A percentile compares a stretch with the other conserved stretches of the same genome.
phyloP scores from a whole-genome alignment of 352 stramenopile genomes.

The Blastocystis sp. region DNA sequence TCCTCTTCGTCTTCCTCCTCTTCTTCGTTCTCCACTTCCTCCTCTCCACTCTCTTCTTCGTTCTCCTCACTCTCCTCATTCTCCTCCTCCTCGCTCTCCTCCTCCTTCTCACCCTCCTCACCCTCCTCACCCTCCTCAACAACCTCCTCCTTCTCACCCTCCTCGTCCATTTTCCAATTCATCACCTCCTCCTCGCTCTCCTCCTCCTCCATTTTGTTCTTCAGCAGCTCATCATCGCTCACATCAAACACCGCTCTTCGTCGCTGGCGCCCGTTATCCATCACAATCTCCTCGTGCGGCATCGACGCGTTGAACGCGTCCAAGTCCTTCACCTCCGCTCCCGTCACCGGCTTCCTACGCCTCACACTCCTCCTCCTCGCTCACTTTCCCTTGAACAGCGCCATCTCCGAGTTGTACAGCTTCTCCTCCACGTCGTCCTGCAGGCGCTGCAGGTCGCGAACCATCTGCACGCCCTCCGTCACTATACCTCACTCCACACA shows the following conservation, averaged over 20 bases:
- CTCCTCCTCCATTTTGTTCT: conserved; percentile 80
- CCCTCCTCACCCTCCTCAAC: conserved; percentile 74
- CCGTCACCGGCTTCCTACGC: conserved; percentile 16
- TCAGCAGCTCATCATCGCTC: conserved; percentile 81
- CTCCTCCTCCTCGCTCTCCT: conserved; percentile 77
- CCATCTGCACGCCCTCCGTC: conserved; percentile 74
- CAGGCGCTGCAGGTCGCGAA: conserved; percentile 86
- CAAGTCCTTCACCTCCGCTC: conserved; percentile 71
- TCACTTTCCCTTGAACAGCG: conserved; percentile 90
- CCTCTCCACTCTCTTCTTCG: conserved; percentile 77
- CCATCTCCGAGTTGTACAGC: conserved; percentile 88
- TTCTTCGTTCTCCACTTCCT: conserved; percentile 66
- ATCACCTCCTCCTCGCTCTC: conserved; percentile 81
- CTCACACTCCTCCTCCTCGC: conserved; percentile 76
- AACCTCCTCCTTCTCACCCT: conserved; percentile 74
- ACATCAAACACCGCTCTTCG: conserved; percentile 54
- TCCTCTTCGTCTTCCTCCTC: conserved; percentile 44
- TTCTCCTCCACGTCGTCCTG: conserved; percentile 89
- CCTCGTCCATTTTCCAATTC: conserved; percentile 91
- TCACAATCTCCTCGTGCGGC: conserved; percentile 78
- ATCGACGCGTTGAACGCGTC: conserved; percentile 78
- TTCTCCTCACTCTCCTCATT: neutral
- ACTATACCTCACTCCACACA: neutral
- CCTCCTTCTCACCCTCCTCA: conserved; percentile 78
- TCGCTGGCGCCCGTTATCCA: conserved; percentile 76